These are phyloP conservation scores for maize (Zea mays) DNA, from an alignment of 176 grass and related monocot species.

Conservation along the genomic window Zm-B73-REFERENCE-NAM-5.0 NC_050096.1:6275001-6275500, in stretches of 20 bases:
- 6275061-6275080: neutral
- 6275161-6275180: neutral
- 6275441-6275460: neutral
- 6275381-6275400: conserved; percentile 7
- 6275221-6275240: neutral
- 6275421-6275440: neutral
- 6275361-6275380: neutral
- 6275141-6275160: neutral
- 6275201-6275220: neutral
- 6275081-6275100: too few species aligned
- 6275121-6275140: neutral
- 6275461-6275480: neutral
- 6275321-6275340: neutral
- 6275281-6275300: neutral
- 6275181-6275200: neutral
- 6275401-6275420: neutral
- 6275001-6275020: neutral
- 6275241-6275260: neutral
- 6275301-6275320: neutral
- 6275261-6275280: neutral
- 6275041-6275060: neutral
- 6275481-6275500: neutral
- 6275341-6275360: neutral
- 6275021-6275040: neutral
- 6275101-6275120: neutral